A percentile compares a stretch with the other conserved stretches of the same genome.
phyloP scores from a whole-genome alignment of 192 early-diverging fungal species.

The Linnemannia exigua region DNA sequence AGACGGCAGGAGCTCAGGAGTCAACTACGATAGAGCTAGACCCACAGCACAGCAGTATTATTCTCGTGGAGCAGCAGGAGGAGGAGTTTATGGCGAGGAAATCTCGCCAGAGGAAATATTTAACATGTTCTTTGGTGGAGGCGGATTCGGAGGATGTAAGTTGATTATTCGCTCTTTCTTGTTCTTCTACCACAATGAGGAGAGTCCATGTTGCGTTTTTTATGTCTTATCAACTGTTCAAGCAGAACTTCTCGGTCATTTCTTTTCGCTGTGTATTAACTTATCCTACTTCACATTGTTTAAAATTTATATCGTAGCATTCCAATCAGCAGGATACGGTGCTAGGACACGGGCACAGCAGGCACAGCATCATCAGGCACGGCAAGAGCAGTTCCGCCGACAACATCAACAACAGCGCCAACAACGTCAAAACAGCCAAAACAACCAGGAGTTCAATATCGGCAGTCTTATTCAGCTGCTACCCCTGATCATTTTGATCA shows the following conservation, averaged over 20 bases:
- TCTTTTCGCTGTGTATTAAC: not conserved
- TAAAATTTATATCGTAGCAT: slow-evolving; percentile 59
- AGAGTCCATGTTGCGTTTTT: slow-evolving; percentile 6
- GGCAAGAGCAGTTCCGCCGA: slow-evolving; percentile 42
- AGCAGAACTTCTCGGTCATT: not conserved
- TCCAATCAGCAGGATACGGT: slow-evolving; percentile 71
- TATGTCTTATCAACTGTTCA: not conserved
- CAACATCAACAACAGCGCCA: slow-evolving; percentile 61
- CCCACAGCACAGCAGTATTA: slow-evolving; percentile 30
- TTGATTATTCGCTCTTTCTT: slow-evolving; percentile 23
- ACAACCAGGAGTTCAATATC: slow-evolving; percentile 7
- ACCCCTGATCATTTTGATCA: slow-evolving; percentile 82
- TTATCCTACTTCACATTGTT: slow-evolving; percentile 39
- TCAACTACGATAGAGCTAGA: slow-evolving; percentile 50
- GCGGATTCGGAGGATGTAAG: slow-evolving; percentile 63
- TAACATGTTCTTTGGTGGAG: slow-evolving; percentile 95
- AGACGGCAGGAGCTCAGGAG: slow-evolving; percentile 62
- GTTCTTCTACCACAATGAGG: slow-evolving; percentile 54
- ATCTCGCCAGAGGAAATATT: slow-evolving; percentile 95
- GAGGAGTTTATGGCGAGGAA: slow-evolving; percentile 71
- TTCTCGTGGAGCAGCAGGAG: slow-evolving; percentile 35
- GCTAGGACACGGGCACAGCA: slow-evolving; percentile 55
- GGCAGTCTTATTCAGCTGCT: slow-evolving; percentile 79
- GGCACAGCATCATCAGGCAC: slow-evolving; percentile 51
- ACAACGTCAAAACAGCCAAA: slow-evolving; percentile 35